A percentile compares a stretch with the other conserved stretches of the same genome.
These are phyloP conservation scores for Hevea brasiliensis DNA, from an alignment of 345 rosid genomes.

Conservation along the genomic window DNA sequence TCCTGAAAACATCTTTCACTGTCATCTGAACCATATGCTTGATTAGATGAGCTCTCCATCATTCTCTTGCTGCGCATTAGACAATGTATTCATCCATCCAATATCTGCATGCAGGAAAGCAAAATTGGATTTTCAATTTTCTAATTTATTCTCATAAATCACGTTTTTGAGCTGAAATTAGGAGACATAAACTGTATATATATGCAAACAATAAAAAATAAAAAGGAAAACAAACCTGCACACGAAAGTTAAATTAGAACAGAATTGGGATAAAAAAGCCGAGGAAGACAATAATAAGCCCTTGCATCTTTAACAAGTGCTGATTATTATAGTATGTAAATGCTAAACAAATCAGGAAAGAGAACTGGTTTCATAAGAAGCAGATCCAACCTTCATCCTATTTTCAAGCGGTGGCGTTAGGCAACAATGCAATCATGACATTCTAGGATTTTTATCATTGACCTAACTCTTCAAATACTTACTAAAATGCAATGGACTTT, in stretches of 20 bases:
- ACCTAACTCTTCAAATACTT: too few species aligned
- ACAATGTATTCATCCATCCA: constrained; percentile 18
- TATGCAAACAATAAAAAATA: too few species aligned
- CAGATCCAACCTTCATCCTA: background rate
- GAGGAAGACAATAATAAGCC: background rate
- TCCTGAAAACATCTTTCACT: constrained; percentile 32
- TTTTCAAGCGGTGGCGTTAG: background rate
- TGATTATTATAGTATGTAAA: background rate
- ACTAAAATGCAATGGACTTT: too few species aligned
- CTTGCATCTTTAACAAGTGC: background rate
- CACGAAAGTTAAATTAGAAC: background rate
- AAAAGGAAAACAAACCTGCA: background rate
- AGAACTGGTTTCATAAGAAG: background rate
- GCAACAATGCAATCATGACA: too few species aligned
- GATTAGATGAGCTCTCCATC: constrained; percentile 43
- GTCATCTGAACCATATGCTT: constrained; percentile 40
- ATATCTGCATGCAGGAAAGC: constrained; percentile 10
- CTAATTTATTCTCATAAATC: background rate
- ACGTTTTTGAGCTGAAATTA: background rate
- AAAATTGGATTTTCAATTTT: background rate
- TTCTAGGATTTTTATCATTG: too few species aligned
- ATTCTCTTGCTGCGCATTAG: background rate
- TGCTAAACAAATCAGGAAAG: background rate
- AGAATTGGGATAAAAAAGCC: background rate
- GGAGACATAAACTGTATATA: background rate